A percentile compares a stretch with the other conserved stretches of the same genome.
These are phyloP conservation scores for Gloeophyllum trabeum DNA, from an alignment of 768 basidiomycete species.

Conservation along the genomic window DNA sequence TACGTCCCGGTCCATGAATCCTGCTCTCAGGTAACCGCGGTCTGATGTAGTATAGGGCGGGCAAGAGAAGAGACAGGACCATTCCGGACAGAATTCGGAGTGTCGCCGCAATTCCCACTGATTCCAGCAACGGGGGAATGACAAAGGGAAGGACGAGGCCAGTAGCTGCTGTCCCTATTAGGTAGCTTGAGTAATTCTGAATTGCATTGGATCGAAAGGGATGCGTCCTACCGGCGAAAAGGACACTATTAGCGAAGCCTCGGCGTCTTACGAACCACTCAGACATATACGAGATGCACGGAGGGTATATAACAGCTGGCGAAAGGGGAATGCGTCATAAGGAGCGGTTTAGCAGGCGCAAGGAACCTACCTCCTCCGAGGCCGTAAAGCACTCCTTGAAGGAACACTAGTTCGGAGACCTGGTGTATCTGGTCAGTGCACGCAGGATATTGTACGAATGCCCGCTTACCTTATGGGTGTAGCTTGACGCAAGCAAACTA, in stretches of 20 bases:
- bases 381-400: slow-evolving; percentile 21
- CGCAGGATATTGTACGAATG: background rate
- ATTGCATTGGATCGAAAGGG: background rate
- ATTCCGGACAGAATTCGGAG: slow-evolving; percentile 16
- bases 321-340: background rate
- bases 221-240: slow-evolving; percentile 14
- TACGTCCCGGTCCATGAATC: slow-evolving; percentile 9
- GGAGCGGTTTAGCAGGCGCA: background rate
- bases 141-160: slow-evolving; percentile 18
- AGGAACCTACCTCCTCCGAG: slow-evolving; percentile 15
- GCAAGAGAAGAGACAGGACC: slow-evolving; percentile 11
- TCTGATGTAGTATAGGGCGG: slow-evolving; percentile 15
- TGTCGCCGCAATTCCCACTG: slow-evolving; percentile 12
- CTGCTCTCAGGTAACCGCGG: slow-evolving; percentile 15
- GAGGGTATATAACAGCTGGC: slow-evolving; percentile 17
- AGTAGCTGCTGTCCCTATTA: slow-evolving; percentile 17
- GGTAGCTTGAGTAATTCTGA: no score
- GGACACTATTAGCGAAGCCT: slow-evolving; percentile 20
- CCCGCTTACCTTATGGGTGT: slow-evolving; percentile 12
- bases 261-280: slow-evolving; percentile 22
- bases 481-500: slow-evolving; percentile 18
- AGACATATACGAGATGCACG: slow-evolving; percentile 16
- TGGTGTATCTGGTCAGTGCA: slow-evolving; percentile 5
- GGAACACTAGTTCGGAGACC: slow-evolving; percentile 13
- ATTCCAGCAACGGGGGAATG: slow-evolving; percentile 14